Percentiles rank a stretch among this genome's conserved stretches.
Conservation (phyloP, 768 basidiomycete genomes). For the Mycena floridula region DNA sequence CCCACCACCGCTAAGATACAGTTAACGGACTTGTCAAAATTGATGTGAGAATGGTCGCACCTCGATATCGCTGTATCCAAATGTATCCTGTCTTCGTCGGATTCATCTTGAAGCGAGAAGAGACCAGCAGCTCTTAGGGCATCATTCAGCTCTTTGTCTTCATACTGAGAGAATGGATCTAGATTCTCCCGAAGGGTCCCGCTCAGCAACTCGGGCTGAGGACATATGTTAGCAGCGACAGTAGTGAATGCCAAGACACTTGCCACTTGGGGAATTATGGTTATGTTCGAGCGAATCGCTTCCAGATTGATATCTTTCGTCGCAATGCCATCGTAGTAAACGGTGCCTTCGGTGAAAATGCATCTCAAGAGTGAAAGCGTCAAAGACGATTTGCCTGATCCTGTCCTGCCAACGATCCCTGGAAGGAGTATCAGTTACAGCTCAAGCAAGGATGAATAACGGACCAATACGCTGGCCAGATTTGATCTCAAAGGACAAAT, state of each 20-base stretch:
- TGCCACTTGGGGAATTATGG: constrained; percentile 50
- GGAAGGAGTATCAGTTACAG: not conserved
- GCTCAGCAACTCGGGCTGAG: constrained; percentile 28
- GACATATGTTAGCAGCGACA: not conserved
- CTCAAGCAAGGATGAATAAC: constrained; percentile 14
- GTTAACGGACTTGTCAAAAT: constrained; percentile 13
- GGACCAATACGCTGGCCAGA: constrained; percentile 56
- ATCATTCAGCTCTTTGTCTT: constrained; percentile 32
- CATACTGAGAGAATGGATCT: constrained; percentile 41
- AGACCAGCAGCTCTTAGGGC: constrained; percentile 31
- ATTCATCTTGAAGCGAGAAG: constrained; percentile 27
- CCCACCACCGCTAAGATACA: constrained; percentile 23
- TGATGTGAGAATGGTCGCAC: too few relatives aligned
- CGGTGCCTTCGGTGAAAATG: constrained; percentile 49
- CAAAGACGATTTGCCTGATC: constrained; percentile 43
- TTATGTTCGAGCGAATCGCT: constrained; percentile 49
- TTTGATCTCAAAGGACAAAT: constrained; percentile 45
- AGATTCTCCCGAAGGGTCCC: constrained; percentile 40
- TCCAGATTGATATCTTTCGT: constrained; percentile 48
- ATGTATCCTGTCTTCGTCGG: constrained; percentile 16
- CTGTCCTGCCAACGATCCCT: constrained; percentile 36
- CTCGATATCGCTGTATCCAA: constrained; percentile 1
- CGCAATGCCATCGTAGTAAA: constrained; percentile 49
- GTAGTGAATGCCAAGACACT: constrained; percentile 9
- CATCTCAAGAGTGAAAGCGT: constrained; percentile 51